phyloP scores from a whole-genome alignment of 2,329 filamentous ascomycete genomes.

The Monosporascus sp. region DNA sequence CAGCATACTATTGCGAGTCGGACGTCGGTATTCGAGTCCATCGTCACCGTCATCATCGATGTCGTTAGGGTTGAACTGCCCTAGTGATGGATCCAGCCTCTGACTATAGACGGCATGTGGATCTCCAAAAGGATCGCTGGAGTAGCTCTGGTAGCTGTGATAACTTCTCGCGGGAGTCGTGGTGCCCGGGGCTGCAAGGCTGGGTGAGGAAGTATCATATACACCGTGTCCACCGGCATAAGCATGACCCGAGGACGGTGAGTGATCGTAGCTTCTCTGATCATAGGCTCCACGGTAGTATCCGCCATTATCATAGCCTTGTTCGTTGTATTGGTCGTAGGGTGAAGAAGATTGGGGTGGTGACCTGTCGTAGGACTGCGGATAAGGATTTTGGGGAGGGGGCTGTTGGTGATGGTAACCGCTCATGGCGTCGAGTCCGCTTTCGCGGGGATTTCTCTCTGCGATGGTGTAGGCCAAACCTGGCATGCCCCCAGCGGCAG shows the following conservation, averaged over 20 bases:
- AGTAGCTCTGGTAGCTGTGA: constrained; percentile 48
- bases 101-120: constrained; percentile 39
- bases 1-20: constrained; percentile 54
- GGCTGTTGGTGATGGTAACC: constrained; percentile 25
- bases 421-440: constrained; percentile 59
- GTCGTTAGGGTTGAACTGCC: constrained; percentile 68
- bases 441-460: constrained; percentile 59
- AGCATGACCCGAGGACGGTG: constrained; percentile 10
- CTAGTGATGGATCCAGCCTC: constrained; percentile 45
- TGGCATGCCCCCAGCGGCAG: constrained; percentile 60
- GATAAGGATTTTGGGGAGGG: constrained; percentile 9
- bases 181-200: constrained; percentile 31
- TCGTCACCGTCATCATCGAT: constrained; percentile 89
- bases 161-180: constrained; percentile 46
- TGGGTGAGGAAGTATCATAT: constrained; percentile 38
- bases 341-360: constrained; percentile 8
- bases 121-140: constrained; percentile 64
- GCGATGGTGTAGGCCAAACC: constrained; percentile 64
- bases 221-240: constrained; percentile 7
- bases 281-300: constrained; percentile 11
- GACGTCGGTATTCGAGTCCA: constrained; percentile 56
- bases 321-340: constrained; percentile 16
- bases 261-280: constrained; percentile 17
- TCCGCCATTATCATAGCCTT: constrained; percentile 11
- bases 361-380: constrained; percentile 13